Evolutionary conservation across 345 rosid genomes (phyloP), one percentile per base, ranked within the genome.

Genomic region (Acer saccharum): DNA sequence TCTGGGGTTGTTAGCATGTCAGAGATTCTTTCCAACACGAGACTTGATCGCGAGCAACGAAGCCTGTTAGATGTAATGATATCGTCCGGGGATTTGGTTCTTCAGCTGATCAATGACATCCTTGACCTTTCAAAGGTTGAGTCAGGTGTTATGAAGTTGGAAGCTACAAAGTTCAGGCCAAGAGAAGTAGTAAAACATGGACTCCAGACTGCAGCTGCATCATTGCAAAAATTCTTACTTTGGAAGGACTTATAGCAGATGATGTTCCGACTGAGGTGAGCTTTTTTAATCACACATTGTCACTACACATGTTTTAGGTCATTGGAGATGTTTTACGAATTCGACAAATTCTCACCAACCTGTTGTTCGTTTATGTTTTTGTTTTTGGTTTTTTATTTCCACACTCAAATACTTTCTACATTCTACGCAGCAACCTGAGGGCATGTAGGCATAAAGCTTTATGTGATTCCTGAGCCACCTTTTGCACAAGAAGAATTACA

Each of bases 91-190:
- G 99, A 96, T 81, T 83, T 94, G 69, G 98, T 94, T 72, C 97
- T 96, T 83, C 99, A 96, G 76, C 90, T 96, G 43, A 90, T 96
- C 71, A 94, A 96, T 50, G 97, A 96, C 65, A 94, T 96, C 75
- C 99, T 96, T 75, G 99, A 96, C 83, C 98, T 96, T 82, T 94
- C 99, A 60, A 96, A 96, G 87, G 97, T 96, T 52, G 99, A 96
- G 83, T 94, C 98, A 83, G 99, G 95, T 78, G 97, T 91, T 54
- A 96, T 96, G 99, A 96, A 86, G 84, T 69, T 96, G 90, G 99
- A 96, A 87, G 95, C 98, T 63, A 87, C 98, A 69, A 96, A 91
- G 78, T 96, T 96, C 76, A 83, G 94, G 57, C 99, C 99, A 32
- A 83, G 97, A 81, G 94, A 96, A 74, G 99, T 94, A 11, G 98